These are phyloP conservation scores for Pseudocercospora ulei DNA, from an alignment of 2,329 filamentous ascomycete genomes.

Conservation along the genomic window DNA sequence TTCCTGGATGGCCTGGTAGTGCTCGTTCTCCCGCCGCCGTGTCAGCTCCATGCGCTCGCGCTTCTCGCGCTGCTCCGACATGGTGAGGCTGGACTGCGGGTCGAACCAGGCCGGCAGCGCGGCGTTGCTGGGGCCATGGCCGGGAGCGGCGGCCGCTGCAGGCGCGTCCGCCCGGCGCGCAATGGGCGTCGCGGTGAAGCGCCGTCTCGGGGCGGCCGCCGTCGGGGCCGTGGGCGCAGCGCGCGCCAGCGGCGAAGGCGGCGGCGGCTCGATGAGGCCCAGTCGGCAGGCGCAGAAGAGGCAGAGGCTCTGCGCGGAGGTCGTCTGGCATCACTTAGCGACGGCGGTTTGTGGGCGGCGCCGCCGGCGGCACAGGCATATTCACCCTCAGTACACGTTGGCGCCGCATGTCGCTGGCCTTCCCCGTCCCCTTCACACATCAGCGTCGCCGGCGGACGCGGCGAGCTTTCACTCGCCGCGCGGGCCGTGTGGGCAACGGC, in stretches of 20 bases:
- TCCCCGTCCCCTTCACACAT: conserved; percentile 2
- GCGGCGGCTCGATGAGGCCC: conserved; percentile 18
- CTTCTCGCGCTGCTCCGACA: conserved; percentile 22
- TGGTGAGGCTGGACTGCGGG: conserved; percentile 22
- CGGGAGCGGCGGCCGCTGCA: conserved; percentile 6
- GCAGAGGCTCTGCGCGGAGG: conserved; percentile 31
- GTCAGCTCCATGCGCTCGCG: conserved; percentile 15
- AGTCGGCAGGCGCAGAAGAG: conserved; percentile 32
- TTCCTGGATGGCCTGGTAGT: conserved; percentile 12
- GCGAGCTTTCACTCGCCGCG: not conserved
- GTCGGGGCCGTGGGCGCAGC: not conserved
- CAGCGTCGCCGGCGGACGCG: not conserved
- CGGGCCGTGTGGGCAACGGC: not conserved
- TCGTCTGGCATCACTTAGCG: conserved; percentile 23
- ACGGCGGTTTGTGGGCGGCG: no score
- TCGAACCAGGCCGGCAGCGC: conserved; percentile 17
- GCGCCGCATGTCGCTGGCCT: conserved; percentile 24
- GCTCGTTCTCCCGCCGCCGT: conserved; percentile 10
- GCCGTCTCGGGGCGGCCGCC: conserved; percentile 5
- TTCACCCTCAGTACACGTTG: conserved; percentile 28
- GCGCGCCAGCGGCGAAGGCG: conserved; percentile 13
- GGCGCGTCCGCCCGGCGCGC: conserved; percentile 12
- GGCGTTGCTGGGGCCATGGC: conserved; percentile 6
- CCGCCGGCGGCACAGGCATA: not conserved
- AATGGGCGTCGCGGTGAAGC: conserved; percentile 16